These are phyloP conservation scores for Exophiala oligosperma DNA, from an alignment of 2,329 filamentous ascomycete genomes.

Conservation along the genomic window DNA sequence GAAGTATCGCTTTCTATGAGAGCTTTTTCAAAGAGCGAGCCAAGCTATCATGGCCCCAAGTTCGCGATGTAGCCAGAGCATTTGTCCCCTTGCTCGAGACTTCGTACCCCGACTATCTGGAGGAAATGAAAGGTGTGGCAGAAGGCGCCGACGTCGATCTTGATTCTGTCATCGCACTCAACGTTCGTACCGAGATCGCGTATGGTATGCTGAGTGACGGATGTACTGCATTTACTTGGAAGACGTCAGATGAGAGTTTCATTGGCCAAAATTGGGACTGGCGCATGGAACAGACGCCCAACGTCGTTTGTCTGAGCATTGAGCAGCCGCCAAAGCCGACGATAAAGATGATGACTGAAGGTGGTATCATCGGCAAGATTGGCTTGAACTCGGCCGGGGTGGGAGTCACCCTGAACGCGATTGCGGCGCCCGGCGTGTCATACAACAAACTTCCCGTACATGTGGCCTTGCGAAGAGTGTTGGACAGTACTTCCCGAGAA, in stretches of 20 bases:
- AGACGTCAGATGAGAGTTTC: slow-evolving; percentile 39
- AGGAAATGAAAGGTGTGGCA: slow-evolving; percentile 48
- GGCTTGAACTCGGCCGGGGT: slow-evolving; percentile 57
- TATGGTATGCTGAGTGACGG: slow-evolving; percentile 59
- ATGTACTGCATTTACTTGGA: slow-evolving; percentile 58
- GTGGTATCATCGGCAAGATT: slow-evolving; percentile 60
- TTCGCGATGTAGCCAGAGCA: slow-evolving; percentile 44
- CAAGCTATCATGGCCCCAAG: slow-evolving; percentile 49
- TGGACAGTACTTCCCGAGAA: slow-evolving; percentile 48
- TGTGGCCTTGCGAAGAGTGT: slow-evolving; percentile 53
- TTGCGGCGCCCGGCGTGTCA: slow-evolving; percentile 52
- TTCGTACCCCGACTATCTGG: slow-evolving; percentile 34
- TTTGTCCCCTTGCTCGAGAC: slow-evolving; percentile 45
- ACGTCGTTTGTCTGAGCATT: slow-evolving; percentile 54
- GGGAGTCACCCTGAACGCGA: slow-evolving; percentile 58
- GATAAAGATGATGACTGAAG: slow-evolving; percentile 58
- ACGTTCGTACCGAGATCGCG: slow-evolving; percentile 61
- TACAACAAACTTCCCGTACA: slow-evolving; percentile 53
- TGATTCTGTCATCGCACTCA: slow-evolving; percentile 57
- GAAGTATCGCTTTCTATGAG: slow-evolving; percentile 34
- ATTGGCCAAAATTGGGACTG: slow-evolving; percentile 62
- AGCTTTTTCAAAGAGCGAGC: slow-evolving; percentile 29
- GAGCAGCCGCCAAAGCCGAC: slow-evolving; percentile 45
- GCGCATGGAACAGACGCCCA: slow-evolving; percentile 50
- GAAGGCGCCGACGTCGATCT: slow-evolving; percentile 51